phyloP scores from a whole-genome alignment of 2,329 filamentous ascomycete species.

The Alternaria gaisen region DNA sequence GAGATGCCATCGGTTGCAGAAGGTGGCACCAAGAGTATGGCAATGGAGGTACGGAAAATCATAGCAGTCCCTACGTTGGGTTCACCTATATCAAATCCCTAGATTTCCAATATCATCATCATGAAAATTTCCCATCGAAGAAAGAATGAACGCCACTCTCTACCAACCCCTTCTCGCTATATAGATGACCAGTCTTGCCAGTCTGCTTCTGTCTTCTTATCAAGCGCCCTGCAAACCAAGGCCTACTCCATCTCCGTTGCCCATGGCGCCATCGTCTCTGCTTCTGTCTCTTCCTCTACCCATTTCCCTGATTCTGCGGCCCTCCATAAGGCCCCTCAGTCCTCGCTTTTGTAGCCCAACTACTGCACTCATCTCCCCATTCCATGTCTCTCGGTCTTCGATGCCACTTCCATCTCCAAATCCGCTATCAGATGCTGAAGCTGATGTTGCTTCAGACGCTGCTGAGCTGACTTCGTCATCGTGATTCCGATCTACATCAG shows the following conservation, averaged over 20 bases:
- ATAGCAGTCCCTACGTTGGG: constrained; percentile 2
- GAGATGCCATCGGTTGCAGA: background rate
- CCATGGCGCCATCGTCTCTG: constrained; percentile 37
- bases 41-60: background rate
- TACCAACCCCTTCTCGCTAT: constrained; percentile 21
- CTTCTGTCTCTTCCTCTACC: constrained; percentile 53
- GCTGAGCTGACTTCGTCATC: constrained; percentile 51
- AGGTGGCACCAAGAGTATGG: background rate
- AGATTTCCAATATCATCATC: constrained; percentile 6
- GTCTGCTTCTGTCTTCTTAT: constrained; percentile 2
- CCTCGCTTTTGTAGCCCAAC: constrained; percentile 96
- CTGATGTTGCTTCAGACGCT: constrained; percentile 39
- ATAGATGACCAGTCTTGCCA: constrained; percentile 12
- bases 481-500: constrained; percentile 51
- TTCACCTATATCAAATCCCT: background rate
- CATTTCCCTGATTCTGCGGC: constrained; percentile 81
- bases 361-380: constrained; percentile 81
- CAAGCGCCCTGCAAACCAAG: constrained; percentile 37
- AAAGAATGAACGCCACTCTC: constrained; percentile 6
- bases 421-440: constrained; percentile 45
- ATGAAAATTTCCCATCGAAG: constrained; percentile 2
- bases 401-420: constrained; percentile 47
- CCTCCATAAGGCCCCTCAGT: constrained; percentile 92
- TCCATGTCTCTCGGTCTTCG: constrained; percentile 74
- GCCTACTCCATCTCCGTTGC: constrained; percentile 38